These are phyloP conservation scores for Triticum dicoccoides DNA, from an alignment of 176 grass and related monocot species.

Conservation along the genomic window DNA sequence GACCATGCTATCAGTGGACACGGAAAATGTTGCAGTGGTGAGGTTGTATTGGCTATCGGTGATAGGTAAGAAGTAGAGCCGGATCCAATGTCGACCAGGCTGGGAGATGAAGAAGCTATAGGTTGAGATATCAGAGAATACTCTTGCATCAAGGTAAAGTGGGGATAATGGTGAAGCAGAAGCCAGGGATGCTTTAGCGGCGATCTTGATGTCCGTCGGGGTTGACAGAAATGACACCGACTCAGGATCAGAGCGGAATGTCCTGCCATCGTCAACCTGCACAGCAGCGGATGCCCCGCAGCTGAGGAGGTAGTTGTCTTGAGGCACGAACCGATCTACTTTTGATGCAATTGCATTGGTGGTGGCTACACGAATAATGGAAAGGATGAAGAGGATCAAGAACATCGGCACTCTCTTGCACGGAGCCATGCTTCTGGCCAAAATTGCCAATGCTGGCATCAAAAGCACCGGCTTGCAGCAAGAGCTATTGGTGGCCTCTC, in stretches of 20 bases:
- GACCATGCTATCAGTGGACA: constrained; percentile 63
- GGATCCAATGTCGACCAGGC: constrained; percentile 82
- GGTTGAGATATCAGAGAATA: constrained; percentile 74
- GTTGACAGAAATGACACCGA: constrained; percentile 83
- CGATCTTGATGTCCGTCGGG: constrained; percentile 58
- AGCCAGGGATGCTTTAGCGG: constrained; percentile 37
- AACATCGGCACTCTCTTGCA: constrained; percentile 29
- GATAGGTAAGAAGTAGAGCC: constrained; percentile 82
- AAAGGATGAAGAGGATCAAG: constrained; percentile 40
- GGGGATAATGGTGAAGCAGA: constrained; percentile 37
- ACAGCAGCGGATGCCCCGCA: constrained; percentile 54
- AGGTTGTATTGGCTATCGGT: constrained; percentile 66
- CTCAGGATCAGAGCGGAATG: constrained; percentile 76
- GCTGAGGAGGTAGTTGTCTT: constrained; percentile 79
- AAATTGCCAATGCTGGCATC: constrained; percentile 30
- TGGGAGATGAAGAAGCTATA: constrained; percentile 84
- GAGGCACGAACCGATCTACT: constrained; percentile 45
- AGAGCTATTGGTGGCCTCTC: constrained; percentile 22
- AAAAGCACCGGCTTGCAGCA: constrained; percentile 34
- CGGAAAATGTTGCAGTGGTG: constrained; percentile 70
- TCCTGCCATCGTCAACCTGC: constrained; percentile 77
- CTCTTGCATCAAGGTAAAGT: constrained; percentile 61
- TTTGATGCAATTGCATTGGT: constrained; percentile 47
- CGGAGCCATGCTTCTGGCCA: constrained; percentile 30
- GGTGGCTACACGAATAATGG: not conserved